phyloP scores from a whole-genome alignment of 805 yeast genomes.

The Kurtzmaniella cleridarum region DNA sequence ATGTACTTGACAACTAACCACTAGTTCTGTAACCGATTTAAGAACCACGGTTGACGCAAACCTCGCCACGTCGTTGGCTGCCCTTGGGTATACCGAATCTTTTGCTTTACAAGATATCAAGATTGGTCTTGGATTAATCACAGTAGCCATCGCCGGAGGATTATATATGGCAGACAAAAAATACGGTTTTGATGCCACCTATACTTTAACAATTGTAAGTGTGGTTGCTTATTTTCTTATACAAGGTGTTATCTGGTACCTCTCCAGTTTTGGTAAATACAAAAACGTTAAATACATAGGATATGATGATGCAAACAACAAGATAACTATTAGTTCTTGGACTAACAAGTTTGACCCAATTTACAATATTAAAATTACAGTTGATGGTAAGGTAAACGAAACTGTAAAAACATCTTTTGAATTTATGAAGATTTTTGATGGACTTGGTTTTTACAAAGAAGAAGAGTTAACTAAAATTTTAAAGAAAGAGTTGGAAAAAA shows the following conservation, averaged over 20 bases:
- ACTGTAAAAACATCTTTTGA: slow-evolving; percentile 18
- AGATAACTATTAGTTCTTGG: slow-evolving; percentile 35
- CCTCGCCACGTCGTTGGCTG: slow-evolving; percentile 34
- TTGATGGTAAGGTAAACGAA: slow-evolving; percentile 18
- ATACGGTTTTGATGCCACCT: slow-evolving; percentile 36
- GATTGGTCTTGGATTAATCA: slow-evolving; percentile 43
- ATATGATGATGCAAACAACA: slow-evolving; percentile 19
- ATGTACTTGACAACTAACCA: not conserved
- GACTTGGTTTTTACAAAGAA: slow-evolving; percentile 39
- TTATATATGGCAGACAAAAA: slow-evolving; percentile 47
- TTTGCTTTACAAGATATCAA: slow-evolving; percentile 42
- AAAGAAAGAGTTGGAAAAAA: slow-evolving; percentile 8
- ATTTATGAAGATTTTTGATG: slow-evolving; percentile 41
- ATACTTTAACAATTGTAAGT: slow-evolving; percentile 26
- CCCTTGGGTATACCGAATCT: slow-evolving; percentile 44
- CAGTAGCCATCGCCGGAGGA: slow-evolving; percentile 42
- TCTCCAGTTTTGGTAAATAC: slow-evolving; percentile 28
- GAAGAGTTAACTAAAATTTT: slow-evolving; percentile 25
- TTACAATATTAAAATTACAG: slow-evolving; percentile 31
- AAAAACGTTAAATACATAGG: slow-evolving; percentile 48
- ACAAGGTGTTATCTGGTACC: slow-evolving; percentile 27
- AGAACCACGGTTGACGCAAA: slow-evolving; percentile 47
- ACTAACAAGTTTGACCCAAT: slow-evolving; percentile 42
- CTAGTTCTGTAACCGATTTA: slow-evolving; percentile 43
- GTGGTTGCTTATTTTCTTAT: slow-evolving; percentile 34